A percentile compares a stretch with the other conserved stretches of the same genome.
Conservation (phyloP, 805 yeast genomes). For the Starmerella riodocensis region DNA sequence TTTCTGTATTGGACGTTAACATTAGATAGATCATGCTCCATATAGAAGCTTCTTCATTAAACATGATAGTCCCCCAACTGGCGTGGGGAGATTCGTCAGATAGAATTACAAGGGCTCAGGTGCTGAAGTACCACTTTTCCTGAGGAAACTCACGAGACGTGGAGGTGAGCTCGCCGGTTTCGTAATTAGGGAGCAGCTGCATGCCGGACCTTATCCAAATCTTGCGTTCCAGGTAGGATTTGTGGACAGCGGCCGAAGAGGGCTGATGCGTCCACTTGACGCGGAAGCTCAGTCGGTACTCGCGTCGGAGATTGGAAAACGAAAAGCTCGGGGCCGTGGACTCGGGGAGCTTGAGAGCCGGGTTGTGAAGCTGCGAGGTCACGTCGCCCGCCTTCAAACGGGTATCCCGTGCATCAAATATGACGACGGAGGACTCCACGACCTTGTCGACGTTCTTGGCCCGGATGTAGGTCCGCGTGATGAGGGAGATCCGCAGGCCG, state of each 20-base stretch:
- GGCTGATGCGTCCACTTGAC: constrained; percentile 20
- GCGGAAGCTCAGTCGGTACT: constrained; percentile 30
- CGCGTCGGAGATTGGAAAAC: constrained; percentile 42
- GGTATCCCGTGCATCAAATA: constrained; percentile 6
- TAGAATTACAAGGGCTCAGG: no score
- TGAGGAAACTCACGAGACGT: constrained; percentile 17
- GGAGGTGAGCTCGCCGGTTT: constrained; percentile 19
- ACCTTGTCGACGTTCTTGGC: constrained; percentile 15
- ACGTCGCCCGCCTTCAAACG: constrained; percentile 20
- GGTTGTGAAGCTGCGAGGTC: constrained; percentile 7
- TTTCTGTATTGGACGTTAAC: no score
- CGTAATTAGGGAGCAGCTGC: constrained; percentile 19
- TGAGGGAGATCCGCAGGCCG: constrained; percentile 9
- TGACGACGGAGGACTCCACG: constrained; percentile 2
- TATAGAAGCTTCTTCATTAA: neutral
- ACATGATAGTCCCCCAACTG: neutral
- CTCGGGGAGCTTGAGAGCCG: constrained; percentile 35
- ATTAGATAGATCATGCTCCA: neutral
- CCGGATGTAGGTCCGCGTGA: constrained; percentile 10
- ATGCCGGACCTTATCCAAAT: constrained; percentile 21
- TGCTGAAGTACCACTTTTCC: constrained; percentile 12
- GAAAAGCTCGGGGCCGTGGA: constrained; percentile 41
- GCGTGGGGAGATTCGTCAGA: no score
- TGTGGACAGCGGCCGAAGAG: constrained; percentile 17
- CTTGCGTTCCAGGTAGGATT: constrained; percentile 12